phyloP scores from a whole-genome alignment of 1,284 basidiomycete genomes.

The Wolfiporia cocos region DNA sequence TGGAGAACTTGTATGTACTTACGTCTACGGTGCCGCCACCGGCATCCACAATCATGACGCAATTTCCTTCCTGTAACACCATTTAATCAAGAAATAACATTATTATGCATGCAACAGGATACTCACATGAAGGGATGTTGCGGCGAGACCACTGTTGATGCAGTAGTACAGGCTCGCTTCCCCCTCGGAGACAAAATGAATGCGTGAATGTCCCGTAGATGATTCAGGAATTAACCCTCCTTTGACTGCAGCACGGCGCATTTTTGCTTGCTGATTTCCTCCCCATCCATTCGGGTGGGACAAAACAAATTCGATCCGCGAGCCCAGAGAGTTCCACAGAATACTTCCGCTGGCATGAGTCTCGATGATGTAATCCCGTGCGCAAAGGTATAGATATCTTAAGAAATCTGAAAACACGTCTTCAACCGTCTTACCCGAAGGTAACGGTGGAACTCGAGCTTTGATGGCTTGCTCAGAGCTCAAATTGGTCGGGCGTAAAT shows the following conservation, averaged over 20 bases:
- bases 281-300: slow-evolving; percentile 42
- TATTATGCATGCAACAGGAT: no score
- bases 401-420: slow-evolving; percentile 51
- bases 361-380: slow-evolving; percentile 40
- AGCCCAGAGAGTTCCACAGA: slow-evolving; percentile 31
- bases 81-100: background rate
- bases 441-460: slow-evolving; percentile 39
- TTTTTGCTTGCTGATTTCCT: slow-evolving; percentile 33
- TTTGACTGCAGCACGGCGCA: slow-evolving; percentile 30
- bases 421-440: slow-evolving; percentile 36
- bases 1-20: slow-evolving; percentile 37
- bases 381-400: slow-evolving; percentile 40
- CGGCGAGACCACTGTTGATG: slow-evolving; percentile 30
- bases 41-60: slow-evolving; percentile 51
- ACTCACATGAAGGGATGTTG: slow-evolving; percentile 25
- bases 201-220: slow-evolving; percentile 26
- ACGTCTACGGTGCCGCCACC: slow-evolving; percentile 54
- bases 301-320: slow-evolving; percentile 29
- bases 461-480: no score
- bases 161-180: slow-evolving; percentile 46
- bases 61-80: slow-evolving; percentile 32
- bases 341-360: slow-evolving; percentile 35
- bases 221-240: slow-evolving; percentile 27
- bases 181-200: slow-evolving; percentile 45
- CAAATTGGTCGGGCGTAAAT: slow-evolving; percentile 45